Evolutionary conservation across 345 rosid species (phyloP).

Genomic region (Garcia nutans): DNA sequence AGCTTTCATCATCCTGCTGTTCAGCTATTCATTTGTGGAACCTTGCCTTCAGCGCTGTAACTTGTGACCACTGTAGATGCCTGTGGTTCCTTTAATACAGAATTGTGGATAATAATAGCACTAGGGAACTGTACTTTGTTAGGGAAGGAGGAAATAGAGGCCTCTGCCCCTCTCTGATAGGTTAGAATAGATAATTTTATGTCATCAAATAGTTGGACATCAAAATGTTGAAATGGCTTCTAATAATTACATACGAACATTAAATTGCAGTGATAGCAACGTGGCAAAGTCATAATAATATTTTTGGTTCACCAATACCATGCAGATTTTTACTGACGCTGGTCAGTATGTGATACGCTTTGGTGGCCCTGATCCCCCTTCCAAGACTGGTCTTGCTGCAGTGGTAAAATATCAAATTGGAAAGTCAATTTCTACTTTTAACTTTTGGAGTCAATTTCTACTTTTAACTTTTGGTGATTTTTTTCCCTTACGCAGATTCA

Average conservation of each 20-base stretch:
- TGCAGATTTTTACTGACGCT: constrained; percentile 94
- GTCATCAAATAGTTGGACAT: neutral
- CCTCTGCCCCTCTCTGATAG: neutral
- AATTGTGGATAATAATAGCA: neutral
- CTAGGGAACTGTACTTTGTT: neutral
- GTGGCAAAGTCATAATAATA: neutral
- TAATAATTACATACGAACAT: neutral
- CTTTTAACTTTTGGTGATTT: neutral
- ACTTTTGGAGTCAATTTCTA: neutral
- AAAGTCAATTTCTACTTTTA: neutral
- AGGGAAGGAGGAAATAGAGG: neutral
- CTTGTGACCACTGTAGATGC: neutral
- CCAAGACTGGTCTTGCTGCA: constrained; percentile 54
- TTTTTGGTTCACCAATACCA: constrained; percentile 4
- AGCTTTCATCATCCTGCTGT: neutral
- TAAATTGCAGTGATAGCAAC: neutral
- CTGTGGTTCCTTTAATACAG: neutral
- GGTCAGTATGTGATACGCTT: constrained; percentile 95
- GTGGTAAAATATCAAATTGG: constrained; percentile 37
- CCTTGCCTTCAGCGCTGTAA: neutral
- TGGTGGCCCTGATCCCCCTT: constrained; percentile 64
- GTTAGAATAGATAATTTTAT: neutral
- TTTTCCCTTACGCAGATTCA: constrained; percentile 46
- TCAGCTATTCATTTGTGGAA: neutral
- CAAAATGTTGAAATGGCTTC: neutral